Evolutionary conservation across 371 early-diverging fungal species (phyloP).

Genomic region (Syncephalastrum sp.): DNA sequence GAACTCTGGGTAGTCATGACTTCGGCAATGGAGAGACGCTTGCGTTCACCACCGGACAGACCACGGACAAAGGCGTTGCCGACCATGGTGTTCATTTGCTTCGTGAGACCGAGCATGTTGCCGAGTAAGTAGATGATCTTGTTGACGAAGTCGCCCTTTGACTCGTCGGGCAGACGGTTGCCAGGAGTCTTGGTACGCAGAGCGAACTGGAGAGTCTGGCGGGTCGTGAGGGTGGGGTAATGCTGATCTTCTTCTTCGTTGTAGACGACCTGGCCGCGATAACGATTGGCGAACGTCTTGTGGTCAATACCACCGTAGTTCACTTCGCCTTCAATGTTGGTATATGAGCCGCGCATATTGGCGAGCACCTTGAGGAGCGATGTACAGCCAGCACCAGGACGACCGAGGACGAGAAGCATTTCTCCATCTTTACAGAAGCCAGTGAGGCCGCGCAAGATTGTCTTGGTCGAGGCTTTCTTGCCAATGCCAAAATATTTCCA

Average conservation of each 20-base stretch:
- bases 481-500: constrained; percentile 32
- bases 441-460: constrained; percentile 51
- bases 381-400: constrained; percentile 73
- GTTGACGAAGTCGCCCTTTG: constrained; percentile 42
- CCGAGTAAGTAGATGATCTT: constrained; percentile 54
- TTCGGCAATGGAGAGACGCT: constrained; percentile 87
- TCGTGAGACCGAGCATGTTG: constrained; percentile 71
- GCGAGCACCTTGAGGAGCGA: constrained; percentile 67
- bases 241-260: constrained; percentile 75
- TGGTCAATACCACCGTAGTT: constrained; percentile 62
- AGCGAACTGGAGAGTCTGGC: constrained; percentile 65
- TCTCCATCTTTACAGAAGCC: constrained; percentile 68
- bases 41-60: constrained; percentile 84
- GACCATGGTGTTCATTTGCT: constrained; percentile 75
- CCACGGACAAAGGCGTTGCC: constrained; percentile 86
- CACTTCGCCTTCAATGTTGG: constrained; percentile 51
- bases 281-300: constrained; percentile 46
- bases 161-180: constrained; percentile 44
- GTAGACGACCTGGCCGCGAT: constrained; percentile 65
- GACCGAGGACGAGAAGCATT: constrained; percentile 71
- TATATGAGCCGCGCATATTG: constrained; percentile 59
- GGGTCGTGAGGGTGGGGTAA: constrained; percentile 64
- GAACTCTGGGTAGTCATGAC: constrained; percentile 78
- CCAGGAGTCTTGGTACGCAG: constrained; percentile 66
- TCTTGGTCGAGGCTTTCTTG: constrained; percentile 15